Evolutionary conservation across 345 rosid genomes (phyloP).

Genomic region (Camelina neglecta): DNA sequence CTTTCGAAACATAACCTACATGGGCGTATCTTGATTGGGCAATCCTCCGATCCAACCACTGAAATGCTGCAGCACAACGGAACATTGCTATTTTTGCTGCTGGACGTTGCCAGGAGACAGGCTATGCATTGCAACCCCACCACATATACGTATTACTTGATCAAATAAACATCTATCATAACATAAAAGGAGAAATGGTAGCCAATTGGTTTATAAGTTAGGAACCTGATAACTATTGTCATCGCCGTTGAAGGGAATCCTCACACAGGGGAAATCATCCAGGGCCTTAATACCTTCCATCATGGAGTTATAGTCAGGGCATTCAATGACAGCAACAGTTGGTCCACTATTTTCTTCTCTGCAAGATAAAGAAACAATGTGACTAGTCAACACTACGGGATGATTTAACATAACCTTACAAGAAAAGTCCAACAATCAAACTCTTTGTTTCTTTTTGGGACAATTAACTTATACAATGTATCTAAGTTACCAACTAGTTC

Average conservation of each 20-base stretch:
- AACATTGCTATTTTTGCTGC: slow-evolving; percentile 91
- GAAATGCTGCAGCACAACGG: slow-evolving; percentile 92
- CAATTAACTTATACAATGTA: background rate
- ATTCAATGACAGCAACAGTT: slow-evolving; percentile 72
- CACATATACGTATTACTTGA: slow-evolving; percentile 28
- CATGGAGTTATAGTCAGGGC: slow-evolving; percentile 65
- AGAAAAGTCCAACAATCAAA: slow-evolving; percentile 15
- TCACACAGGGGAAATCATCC: slow-evolving; percentile 89
- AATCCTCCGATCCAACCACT: slow-evolving; percentile 90
- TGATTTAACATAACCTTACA: slow-evolving; percentile 16
- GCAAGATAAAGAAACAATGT: slow-evolving; percentile 41
- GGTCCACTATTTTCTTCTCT: slow-evolving; percentile 87
- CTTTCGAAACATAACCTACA: slow-evolving; percentile 52
- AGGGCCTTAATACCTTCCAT: slow-evolving; percentile 69
- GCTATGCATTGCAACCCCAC: slow-evolving; percentile 50
- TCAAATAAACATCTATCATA: slow-evolving; percentile 15
- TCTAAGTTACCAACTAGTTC: slow-evolving; percentile 10
- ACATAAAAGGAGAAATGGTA: slow-evolving; percentile 9
- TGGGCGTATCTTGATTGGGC: slow-evolving; percentile 94
- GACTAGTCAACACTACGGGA: slow-evolving; percentile 26
- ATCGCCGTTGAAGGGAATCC: slow-evolving; percentile 82
- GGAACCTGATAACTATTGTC: slow-evolving; percentile 92
- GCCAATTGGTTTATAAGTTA: slow-evolving; percentile 26
- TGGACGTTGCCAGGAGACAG: slow-evolving; percentile 93
- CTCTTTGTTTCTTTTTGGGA: background rate